Base-by-base conservation (phyloP, 352 stramenopile genomes). In the Phytophthora macrochlamydospora region DNA sequence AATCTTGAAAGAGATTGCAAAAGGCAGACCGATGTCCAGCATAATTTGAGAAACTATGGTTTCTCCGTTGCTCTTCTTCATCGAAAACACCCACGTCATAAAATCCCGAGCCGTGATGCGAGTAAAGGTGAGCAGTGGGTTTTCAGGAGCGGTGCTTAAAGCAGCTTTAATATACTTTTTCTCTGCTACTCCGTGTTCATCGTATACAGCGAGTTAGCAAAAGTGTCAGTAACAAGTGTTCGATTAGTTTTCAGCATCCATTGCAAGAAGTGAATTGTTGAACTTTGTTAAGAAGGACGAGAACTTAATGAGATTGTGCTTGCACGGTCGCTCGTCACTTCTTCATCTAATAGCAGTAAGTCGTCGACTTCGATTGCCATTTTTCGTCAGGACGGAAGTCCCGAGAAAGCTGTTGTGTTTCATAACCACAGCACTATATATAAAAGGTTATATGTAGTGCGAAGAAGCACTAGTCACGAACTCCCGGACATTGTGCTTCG, bases 1-100 rank as follows among this genome's bases (percentile, higher is more conserved):
- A 68, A 28, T 63, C 62, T 32, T 55, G 48, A 32, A 69, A 59
- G 24, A 63, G 38, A 9, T 65, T 57, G 53, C 9, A 61, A 8
- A 57, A 67, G 14, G 53, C 53, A 1, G 59, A 69, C 1, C 45
- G 56, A 58, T 66, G 59, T 4, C 30, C 56, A 43, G 37, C 46
- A 40, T 40, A 11, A 11, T 40, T 40, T 11, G 35, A 40, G 9
- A 40, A 40, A 11, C 35, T 40, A 11, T 40, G 35, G 31, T 61
- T 61, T 18, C 29, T 6, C 50, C 54, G 43, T 66, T 45, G 0
- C 7, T 4, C 24, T 52, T 60, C 28, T 70, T 70, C 56, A 64
- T 53, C 4, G 56, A 69, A 3, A 70, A 2, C 4, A 65, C 14
- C 44, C 61, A 74, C 3, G 18, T 52, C 37, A 70, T 54, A 6